Base-by-base conservation (phyloP, 2,329 filamentous ascomycete genomes). In the Aspergillus fumigatiaffinis region DNA sequence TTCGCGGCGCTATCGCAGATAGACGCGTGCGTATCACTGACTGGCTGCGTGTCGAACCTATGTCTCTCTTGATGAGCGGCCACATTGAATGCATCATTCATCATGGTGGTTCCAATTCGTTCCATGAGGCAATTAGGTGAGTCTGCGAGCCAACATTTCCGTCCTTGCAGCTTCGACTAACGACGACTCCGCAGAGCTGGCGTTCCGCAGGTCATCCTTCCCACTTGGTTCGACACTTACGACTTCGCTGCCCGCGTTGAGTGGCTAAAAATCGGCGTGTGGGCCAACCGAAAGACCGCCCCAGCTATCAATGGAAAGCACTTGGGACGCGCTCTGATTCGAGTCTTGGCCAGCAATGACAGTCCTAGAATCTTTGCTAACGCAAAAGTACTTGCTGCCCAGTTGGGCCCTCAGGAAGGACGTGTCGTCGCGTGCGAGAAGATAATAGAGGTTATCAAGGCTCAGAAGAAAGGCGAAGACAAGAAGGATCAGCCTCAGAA, bases 31-130 rank as follows among this genome's bases (percentile, higher is more conserved):
- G 73, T 1, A 71, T 80, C 3, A 64, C 71, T 3, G 61, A 73
- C 4, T 81, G 79, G 78, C 46, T 81, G 2, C 62, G 66, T 3
- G 68, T 73, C 0, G 73, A 79, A 38, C 77, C 78, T 1, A 52
- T 56, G 3, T 50, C 55, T 20, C 52, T 69, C 49, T 52, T 82
- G 5, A 62, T 71, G 28, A 73, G 70, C 3, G 75, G 75, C 0
- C 62, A 71, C 17, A 63, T 82, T 4, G 66, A 71, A 2, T 76
- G 75, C 26, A 72, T 76, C 9, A 68, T 81, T 2, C 75, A 80
- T 52, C 79, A 82, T 56, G 79, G 79, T 7, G 79, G 79, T 3
- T 76, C 79, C 0, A 81, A 78, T 55, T 79, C 77, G 0, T 82
- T 73, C 55, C 73, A 78, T 35, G 80, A 82, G 63, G 75, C 76